Evolutionary conservation across 2,329 filamentous ascomycete species (phyloP).

Genomic region (Zopfia rhizophila): DNA sequence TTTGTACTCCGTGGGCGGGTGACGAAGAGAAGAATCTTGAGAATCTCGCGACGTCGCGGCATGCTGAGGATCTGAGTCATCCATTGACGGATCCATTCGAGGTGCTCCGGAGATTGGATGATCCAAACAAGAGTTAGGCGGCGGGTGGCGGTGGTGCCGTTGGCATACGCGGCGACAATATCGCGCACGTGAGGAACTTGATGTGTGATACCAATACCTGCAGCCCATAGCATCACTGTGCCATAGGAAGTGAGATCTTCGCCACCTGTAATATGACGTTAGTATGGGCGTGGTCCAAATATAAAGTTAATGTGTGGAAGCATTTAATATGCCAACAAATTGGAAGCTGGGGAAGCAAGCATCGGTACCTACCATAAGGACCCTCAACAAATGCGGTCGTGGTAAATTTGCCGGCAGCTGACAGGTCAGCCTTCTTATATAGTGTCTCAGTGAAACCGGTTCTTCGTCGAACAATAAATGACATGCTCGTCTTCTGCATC

Average conservation of each 20-base stretch:
- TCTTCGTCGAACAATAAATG: conserved; percentile 86
- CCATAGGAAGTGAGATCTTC: conserved; percentile 92
- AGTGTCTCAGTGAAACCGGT: conserved; percentile 88
- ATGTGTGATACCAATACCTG: conserved; percentile 94
- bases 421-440: conserved; percentile 72
- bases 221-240: conserved; percentile 88
- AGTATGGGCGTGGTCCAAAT: conserved; percentile 29
- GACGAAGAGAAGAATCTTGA: conserved; percentile 89
- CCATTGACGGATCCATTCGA: conserved; percentile 95
- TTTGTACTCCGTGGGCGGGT: conserved; percentile 86
- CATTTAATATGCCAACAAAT: conserved; percentile 37
- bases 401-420: conserved; percentile 65
- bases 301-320: not conserved
- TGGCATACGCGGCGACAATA: conserved; percentile 63
- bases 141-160: conserved; percentile 82
- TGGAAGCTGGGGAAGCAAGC: conserved; percentile 36
- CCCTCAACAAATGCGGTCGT: conserved; percentile 85
- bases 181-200: conserved; percentile 89
- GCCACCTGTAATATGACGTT: conserved; percentile 62
- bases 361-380: conserved; percentile 70
- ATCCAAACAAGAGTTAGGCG: conserved; percentile 90
- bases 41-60: conserved; percentile 81
- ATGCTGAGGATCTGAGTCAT: conserved; percentile 86
- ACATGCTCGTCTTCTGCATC: conserved; percentile 69
- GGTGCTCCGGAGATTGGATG: conserved; percentile 85